Evolutionary conservation across 345 rosid genomes (phyloP).

Genomic region (Mallotus nudiflorus): DNA sequence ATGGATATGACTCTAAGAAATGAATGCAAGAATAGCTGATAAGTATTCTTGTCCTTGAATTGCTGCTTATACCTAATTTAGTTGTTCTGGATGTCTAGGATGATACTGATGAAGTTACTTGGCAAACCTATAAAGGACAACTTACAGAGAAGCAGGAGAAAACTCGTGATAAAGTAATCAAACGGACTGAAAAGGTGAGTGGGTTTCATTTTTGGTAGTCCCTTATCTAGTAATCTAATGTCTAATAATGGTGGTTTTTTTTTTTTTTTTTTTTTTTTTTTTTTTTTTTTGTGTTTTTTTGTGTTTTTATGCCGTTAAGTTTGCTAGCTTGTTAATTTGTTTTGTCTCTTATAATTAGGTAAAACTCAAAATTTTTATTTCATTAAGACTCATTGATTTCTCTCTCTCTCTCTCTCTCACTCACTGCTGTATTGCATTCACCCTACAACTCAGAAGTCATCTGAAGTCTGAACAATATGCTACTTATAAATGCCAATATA

Average conservation of each 20-base stretch:
- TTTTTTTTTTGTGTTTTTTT: too few species aligned
- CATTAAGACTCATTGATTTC: neutral
- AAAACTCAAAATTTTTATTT: neutral
- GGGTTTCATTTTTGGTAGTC: slow-evolving; percentile 2
- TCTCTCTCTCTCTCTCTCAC: too few species aligned
- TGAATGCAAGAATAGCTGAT: neutral
- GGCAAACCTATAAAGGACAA: slow-evolving; percentile 94
- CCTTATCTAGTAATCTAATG: neutral
- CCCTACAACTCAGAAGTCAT: neutral
- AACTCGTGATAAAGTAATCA: slow-evolving; percentile 80
- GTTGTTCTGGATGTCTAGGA: slow-evolving; percentile 50
- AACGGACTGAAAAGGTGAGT: slow-evolving; percentile 76
- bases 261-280: too few species aligned
- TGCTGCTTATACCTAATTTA: too few species aligned
- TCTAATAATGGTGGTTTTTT: neutral
- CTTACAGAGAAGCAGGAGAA: slow-evolving; percentile 97
- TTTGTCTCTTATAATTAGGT: neutral
- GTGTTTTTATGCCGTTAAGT: neutral
- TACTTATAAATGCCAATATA: neutral
- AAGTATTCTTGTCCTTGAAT: slow-evolving; percentile 3
- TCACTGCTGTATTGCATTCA: neutral
- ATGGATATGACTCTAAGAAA: too few species aligned
- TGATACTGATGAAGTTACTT: slow-evolving; percentile 80
- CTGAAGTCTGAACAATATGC: neutral
- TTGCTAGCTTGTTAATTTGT: neutral